These are phyloP conservation scores for Exsudoporus frostii DNA, from an alignment of 768 basidiomycete species.

Conservation along the genomic window DNA sequence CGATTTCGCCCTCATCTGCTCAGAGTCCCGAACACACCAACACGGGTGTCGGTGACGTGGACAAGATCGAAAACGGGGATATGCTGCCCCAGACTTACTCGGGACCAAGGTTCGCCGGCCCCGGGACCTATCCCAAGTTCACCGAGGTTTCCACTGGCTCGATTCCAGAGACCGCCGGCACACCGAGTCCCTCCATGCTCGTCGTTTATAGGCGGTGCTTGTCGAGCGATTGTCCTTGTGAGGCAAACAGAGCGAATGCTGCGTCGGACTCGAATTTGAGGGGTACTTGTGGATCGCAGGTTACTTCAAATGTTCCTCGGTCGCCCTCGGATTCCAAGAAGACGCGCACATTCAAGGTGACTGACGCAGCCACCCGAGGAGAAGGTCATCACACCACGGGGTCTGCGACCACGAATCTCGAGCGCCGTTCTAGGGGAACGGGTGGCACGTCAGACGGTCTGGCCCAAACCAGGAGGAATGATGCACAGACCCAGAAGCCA, in stretches of 20 bases:
- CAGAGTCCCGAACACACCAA: neutral
- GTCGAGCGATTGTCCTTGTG: slow-evolving; percentile 13
- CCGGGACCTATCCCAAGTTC: neutral
- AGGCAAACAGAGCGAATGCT: neutral
- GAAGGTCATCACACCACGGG: neutral
- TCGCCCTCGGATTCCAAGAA: neutral
- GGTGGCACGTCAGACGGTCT: neutral
- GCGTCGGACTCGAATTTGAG: neutral
- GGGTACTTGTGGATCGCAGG: neutral
- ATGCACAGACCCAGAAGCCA: neutral
- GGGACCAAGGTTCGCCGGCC: neutral
- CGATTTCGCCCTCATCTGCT: neutral
- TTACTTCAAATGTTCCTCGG: neutral
- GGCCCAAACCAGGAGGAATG: neutral
- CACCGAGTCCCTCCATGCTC: slow-evolving; percentile 1
- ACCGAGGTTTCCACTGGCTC: neutral
- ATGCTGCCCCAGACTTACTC: neutral
- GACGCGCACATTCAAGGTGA: neutral
- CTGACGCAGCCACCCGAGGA: neutral
- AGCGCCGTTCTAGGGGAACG: neutral
- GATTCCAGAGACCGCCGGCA: neutral
- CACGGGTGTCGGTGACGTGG: neutral
- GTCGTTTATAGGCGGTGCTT: slow-evolving; percentile 11
- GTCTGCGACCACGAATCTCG: neutral
- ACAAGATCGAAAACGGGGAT: neutral